Evolutionary conservation across 1,284 basidiomycete species (phyloP).

Genomic region (Tilletia indica): DNA sequence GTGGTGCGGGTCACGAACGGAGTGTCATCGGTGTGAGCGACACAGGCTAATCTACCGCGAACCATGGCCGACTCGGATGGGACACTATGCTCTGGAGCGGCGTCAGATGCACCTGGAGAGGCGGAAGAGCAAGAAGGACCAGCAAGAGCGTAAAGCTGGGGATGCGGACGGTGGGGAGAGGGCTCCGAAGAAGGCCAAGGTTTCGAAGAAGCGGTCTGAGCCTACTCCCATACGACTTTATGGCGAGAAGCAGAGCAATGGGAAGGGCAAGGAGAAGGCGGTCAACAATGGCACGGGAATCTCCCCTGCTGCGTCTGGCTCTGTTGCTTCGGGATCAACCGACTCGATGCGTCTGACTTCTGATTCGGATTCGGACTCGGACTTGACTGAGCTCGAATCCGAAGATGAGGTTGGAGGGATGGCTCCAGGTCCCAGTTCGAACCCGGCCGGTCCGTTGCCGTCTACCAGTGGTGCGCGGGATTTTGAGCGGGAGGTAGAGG

Average conservation of each 20-base stretch:
- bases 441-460: neutral
- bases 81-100: conserved; percentile 18
- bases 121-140: conserved; percentile 18
- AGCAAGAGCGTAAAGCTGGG: conserved; percentile 14
- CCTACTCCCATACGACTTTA: neutral
- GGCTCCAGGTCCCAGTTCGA: neutral
- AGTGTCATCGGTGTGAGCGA: conserved; percentile 52
- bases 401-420: neutral
- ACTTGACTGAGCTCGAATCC: conserved; percentile 17
- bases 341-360: neutral
- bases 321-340: neutral
- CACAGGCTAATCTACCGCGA: conserved; percentile 54
- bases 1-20: conserved; percentile 53
- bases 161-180: neutral
- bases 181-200: conserved; percentile 10
- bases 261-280: conserved; percentile 18
- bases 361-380: conserved; percentile 17
- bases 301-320: conserved; percentile 4
- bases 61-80: conserved; percentile 47
- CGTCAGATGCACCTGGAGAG: neutral
- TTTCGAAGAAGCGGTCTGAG: conserved; percentile 11
- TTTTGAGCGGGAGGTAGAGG: too few species aligned
- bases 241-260: conserved; percentile 8
- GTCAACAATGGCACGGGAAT: neutral
- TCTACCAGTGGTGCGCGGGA: neutral